Evolutionary conservation across 2,329 filamentous ascomycete genomes (phyloP).

Genomic region (Aspergillus ochraceus): DNA sequence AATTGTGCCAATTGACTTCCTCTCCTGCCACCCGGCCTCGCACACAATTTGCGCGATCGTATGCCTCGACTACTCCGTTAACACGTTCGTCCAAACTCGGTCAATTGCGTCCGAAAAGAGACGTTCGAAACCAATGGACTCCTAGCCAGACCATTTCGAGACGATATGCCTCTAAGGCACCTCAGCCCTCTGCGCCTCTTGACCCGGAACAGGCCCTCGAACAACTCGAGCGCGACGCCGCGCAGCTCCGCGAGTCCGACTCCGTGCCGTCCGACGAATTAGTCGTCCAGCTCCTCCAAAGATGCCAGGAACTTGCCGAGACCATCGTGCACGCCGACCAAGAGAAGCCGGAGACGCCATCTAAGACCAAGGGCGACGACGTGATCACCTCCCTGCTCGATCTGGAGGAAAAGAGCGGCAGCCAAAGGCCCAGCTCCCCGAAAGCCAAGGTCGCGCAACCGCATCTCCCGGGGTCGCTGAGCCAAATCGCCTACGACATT

Average conservation of each 20-base stretch:
- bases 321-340: constrained; percentile 29
- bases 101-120: constrained; percentile 20
- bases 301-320: constrained; percentile 36
- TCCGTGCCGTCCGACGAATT: constrained; percentile 36
- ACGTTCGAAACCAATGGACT: constrained; percentile 5
- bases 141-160: constrained; percentile 6
- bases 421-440: constrained; percentile 18
- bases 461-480: constrained; percentile 47
- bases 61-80: constrained; percentile 15
- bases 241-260: constrained; percentile 29
- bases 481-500: constrained; percentile 64
- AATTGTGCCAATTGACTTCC: constrained; percentile 39
- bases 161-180: constrained; percentile 21
- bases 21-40: constrained; percentile 18
- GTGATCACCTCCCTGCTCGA: constrained; percentile 43
- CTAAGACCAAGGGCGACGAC: constrained; percentile 28
- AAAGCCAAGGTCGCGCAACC: constrained; percentile 31
- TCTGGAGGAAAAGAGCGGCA: constrained; percentile 38
- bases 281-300: constrained; percentile 34
- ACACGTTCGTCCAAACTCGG: constrained; percentile 11
- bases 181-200: constrained; percentile 4
- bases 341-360: constrained; percentile 11
- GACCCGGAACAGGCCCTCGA: constrained; percentile 29
- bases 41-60: constrained; percentile 22
- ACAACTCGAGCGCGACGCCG: constrained; percentile 28